Evolutionary conservation across 2,329 filamentous ascomycete genomes (phyloP).

Genomic region (Chrysoporthe puriensis): DNA sequence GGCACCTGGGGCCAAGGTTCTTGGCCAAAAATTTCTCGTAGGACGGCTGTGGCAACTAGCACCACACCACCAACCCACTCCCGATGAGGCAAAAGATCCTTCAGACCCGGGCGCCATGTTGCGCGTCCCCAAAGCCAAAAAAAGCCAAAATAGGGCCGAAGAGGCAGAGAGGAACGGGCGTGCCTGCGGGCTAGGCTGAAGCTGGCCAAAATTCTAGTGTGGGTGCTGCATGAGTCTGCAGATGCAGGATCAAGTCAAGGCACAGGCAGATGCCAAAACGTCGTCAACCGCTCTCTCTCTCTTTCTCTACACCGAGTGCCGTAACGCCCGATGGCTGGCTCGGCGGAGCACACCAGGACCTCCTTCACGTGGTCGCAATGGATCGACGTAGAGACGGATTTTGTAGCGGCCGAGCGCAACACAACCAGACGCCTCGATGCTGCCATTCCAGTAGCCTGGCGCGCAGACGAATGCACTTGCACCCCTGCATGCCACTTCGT

Average conservation of each 20-base stretch:
- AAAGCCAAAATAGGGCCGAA: not conserved
- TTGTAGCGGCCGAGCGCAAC: slow-evolving; percentile 8
- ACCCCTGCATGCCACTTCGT: slow-evolving; percentile 23
- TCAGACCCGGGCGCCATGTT: not conserved
- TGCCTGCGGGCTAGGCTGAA: not conserved
- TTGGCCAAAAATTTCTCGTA: not conserved
- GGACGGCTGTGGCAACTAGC: not conserved
- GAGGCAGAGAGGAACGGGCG: not conserved
- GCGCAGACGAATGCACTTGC: slow-evolving; percentile 20
- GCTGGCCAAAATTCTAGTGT: not conserved
- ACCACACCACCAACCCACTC: not conserved
- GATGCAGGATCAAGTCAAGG: slow-evolving; percentile 11
- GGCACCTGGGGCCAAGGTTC: not conserved
- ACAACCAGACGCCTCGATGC: slow-evolving; percentile 15
- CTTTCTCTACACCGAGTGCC: not conserved
- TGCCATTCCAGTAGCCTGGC: slow-evolving; percentile 26
- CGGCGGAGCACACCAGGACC: not conserved
- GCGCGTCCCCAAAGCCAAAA: not conserved
- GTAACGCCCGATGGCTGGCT: not conserved
- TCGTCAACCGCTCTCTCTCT: not conserved
- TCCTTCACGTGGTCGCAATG: not conserved
- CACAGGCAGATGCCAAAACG: not conserved
- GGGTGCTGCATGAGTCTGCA: slow-evolving; percentile 11
- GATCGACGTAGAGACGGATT: not conserved
- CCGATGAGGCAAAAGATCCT: not conserved